Evolutionary conservation across 2,329 filamentous ascomycete genomes (phyloP), one percentile per base, ranked within the genome.

Genomic region (Zalaria obscura): DNA sequence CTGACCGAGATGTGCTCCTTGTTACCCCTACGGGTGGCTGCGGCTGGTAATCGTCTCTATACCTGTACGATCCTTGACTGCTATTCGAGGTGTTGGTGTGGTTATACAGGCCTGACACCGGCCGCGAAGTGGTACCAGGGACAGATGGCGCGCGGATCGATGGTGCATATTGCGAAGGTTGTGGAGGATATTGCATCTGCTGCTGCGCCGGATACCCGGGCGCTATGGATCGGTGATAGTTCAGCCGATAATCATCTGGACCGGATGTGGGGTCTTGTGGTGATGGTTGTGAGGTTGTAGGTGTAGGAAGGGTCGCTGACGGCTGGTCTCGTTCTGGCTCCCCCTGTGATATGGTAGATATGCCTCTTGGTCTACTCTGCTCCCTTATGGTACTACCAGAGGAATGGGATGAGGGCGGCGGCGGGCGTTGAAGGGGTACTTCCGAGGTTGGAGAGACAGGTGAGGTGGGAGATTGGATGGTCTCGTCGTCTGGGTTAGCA

Each of bases 401-500:
- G 18, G 55, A 58, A 39, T 54, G 55, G 9, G 57, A 59, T 6
- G 56, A 57, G 8, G 48, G 50, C 36, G 51, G 52, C 28, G 52
- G 53, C 35, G 48, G 44, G 25, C 25, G 44, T 18, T 44, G 38
- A 10, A 6, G 42, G 28, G 34, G 25, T 18, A 8, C 9, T 25
- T 10, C 35, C 39, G 38, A 45, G 32, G 34, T 47, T 10, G 5
- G 32, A 25, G 39, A 43, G 56, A 48, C 58, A 56, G 34, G 58
- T 54, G 25, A 57, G 58, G 43, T 52, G 40, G 36, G 44, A 32
- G 25, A 33, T 34, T 41, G 25, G 10, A 40, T 25, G 52, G 45
- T 68, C 67, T 75, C 72, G 65, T 91, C 78, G 66, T 95, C 88
- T 42, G 89, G 89, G 63, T 96, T 98, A 55, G 91, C 89, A 62